Conservation (phyloP, 2,329 filamentous ascomycete genomes). For the Nemania bipapillata region DNA sequence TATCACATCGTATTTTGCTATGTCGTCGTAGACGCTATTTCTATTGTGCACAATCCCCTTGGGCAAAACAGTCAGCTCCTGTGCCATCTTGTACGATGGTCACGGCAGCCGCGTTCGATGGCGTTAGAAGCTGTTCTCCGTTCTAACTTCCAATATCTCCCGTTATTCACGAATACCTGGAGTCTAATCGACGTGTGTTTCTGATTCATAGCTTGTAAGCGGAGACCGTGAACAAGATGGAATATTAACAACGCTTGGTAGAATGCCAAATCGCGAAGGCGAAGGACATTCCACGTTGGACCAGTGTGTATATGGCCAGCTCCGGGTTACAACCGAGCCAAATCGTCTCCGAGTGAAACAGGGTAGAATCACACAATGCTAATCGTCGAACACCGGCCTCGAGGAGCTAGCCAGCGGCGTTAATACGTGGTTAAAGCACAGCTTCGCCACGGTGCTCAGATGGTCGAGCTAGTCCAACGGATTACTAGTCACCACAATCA, state of each 20-base stretch:
- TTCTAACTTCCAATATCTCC: slow-evolving; percentile 32
- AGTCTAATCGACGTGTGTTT: slow-evolving; percentile 28
- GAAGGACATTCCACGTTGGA: slow-evolving; percentile 14
- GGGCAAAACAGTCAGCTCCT: slow-evolving; percentile 59
- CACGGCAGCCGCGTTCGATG: slow-evolving; percentile 28
- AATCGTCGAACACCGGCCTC: neutral
- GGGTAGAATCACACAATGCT: slow-evolving; percentile 7
- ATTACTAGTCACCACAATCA: slow-evolving; percentile 1
- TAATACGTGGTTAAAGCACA: neutral
- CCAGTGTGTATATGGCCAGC: slow-evolving; percentile 4
- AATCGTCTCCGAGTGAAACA: slow-evolving; percentile 1
- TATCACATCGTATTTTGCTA: slow-evolving; percentile 63
- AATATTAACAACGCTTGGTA: slow-evolving; percentile 19
- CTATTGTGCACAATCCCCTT: slow-evolving; percentile 68
- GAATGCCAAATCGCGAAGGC: neutral
- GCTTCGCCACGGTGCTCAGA: slow-evolving; percentile 6
- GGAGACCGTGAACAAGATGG: slow-evolving; percentile 12
- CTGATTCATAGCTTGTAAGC: slow-evolving; percentile 38
- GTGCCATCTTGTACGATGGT: slow-evolving; percentile 49
- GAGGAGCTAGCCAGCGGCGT: neutral
- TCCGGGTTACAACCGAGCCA: slow-evolving; percentile 4
- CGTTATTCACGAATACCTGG: slow-evolving; percentile 35
- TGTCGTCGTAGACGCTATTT: slow-evolving; percentile 63
- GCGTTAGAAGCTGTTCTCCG: slow-evolving; percentile 22
- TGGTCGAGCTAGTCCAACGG: neutral